phyloP scores from a whole-genome alignment of 306 rosid species.

The Citrullus colocynthis region DNA sequence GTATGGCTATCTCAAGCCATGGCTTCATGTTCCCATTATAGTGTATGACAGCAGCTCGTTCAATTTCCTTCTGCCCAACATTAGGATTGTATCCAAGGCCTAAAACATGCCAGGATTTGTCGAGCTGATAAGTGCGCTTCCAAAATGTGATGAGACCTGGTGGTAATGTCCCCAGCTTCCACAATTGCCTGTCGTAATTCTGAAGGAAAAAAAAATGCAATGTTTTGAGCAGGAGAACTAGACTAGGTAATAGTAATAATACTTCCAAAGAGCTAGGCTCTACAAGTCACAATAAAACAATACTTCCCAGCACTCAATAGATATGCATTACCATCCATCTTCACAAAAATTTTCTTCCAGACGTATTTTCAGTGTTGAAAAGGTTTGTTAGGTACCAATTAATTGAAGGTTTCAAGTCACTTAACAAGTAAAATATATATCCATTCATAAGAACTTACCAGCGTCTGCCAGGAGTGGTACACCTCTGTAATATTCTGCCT shows the following conservation, averaged over 20 bases:
- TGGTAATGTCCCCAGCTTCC: conserved; percentile 72
- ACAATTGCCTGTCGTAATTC: conserved; percentile 56
- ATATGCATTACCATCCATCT: background rate
- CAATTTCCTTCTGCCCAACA: conserved; percentile 43
- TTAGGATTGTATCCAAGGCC: conserved; percentile 67
- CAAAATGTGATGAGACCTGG: conserved; percentile 74
- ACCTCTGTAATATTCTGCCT: conserved; percentile 85
- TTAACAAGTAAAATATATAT: background rate
- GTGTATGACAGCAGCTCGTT: conserved; percentile 54
- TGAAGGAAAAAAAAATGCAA: conserved; percentile 5
- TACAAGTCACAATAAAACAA: background rate
- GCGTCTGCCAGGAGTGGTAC: conserved; percentile 92
- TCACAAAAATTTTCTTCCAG: background rate
- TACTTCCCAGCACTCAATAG: background rate
- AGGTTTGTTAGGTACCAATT: background rate
- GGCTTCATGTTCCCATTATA: conserved; percentile 75
- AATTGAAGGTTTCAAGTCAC: background rate
- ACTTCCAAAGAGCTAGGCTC: background rate
- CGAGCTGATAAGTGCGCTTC: conserved; percentile 49
- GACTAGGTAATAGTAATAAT: background rate
- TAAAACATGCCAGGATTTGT: conserved; percentile 48
- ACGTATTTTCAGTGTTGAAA: background rate
- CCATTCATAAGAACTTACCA: conserved; percentile 33
- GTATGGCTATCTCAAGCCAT: conserved; percentile 66
- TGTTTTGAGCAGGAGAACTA: background rate